These are phyloP conservation scores for Fusarium sp. DNA, from an alignment of 2,329 filamentous ascomycete species.

Conservation along the genomic window DNA sequence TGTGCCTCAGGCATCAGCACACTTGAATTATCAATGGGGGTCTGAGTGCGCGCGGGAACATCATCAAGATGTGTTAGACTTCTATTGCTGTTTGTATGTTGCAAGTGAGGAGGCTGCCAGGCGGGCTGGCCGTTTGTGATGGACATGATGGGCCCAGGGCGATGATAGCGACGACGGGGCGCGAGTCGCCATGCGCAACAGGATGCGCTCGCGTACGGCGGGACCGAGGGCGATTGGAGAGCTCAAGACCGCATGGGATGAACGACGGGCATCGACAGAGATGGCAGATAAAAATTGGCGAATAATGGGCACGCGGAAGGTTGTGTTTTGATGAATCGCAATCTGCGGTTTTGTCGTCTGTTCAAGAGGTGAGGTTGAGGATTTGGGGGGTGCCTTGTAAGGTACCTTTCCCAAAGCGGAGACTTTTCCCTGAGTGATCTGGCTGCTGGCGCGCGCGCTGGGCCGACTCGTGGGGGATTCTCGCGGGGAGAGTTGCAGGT, in stretches of 20 bases:
- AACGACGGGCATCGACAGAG: slow-evolving; percentile 66
- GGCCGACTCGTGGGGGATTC: slow-evolving; percentile 27
- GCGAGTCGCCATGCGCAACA: slow-evolving; percentile 68
- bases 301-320: slow-evolving; percentile 56
- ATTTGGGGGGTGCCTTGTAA: slow-evolving; percentile 57
- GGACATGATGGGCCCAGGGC: slow-evolving; percentile 70
- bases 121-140: slow-evolving; percentile 73
- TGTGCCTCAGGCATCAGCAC: slow-evolving; percentile 72
- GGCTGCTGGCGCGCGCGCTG: slow-evolving; percentile 42
- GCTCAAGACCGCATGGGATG: slow-evolving; percentile 63
- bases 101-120: slow-evolving; percentile 71
- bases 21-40: slow-evolving; percentile 63
- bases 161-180: slow-evolving; percentile 62
- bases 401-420: slow-evolving; percentile 56
- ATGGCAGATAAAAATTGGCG: slow-evolving; percentile 59
- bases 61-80: slow-evolving; percentile 72
- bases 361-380: slow-evolving; percentile 69
- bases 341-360: slow-evolving; percentile 63
- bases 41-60: slow-evolving; percentile 63
- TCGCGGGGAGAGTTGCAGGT: slow-evolving; percentile 39
- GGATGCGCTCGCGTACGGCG: slow-evolving; percentile 65
- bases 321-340: slow-evolving; percentile 65
- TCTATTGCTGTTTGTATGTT: slow-evolving; percentile 60
- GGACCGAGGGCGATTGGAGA: slow-evolving; percentile 59
- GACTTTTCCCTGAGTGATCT: slow-evolving; percentile 51